These are phyloP conservation scores for Dovyalis caffra DNA, from an alignment of 345 rosid species.

Conservation along the genomic window DNA sequence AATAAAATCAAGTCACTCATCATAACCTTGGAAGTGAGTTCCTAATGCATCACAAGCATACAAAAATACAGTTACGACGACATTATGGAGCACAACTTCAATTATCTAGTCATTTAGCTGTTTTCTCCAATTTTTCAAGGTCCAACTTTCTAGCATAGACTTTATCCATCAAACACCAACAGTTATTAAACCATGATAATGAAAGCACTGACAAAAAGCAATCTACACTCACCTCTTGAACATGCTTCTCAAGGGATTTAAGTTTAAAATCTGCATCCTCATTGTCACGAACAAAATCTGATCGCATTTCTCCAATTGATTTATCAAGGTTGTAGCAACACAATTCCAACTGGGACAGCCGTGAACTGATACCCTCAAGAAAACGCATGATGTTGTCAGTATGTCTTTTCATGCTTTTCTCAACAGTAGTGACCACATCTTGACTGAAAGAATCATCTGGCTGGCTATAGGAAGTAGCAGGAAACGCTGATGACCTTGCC, in stretches of 20 bases:
- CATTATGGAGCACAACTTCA: neutral
- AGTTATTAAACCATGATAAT: neutral
- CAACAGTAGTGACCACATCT: constrained; percentile 61
- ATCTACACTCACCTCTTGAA: constrained; percentile 70
- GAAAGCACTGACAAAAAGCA: neutral
- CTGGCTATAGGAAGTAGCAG: constrained; percentile 63
- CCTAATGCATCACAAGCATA: neutral
- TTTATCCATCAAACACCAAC: neutral
- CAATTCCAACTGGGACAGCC: constrained; percentile 85
- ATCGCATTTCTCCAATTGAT: constrained; percentile 89
- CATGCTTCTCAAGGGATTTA: constrained; percentile 82
- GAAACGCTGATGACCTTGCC: constrained; percentile 57
- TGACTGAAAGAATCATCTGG: constrained; percentile 77
- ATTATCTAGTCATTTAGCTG: neutral
- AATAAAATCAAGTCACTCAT: neutral
- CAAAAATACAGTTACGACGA: neutral
- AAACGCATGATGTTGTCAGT: constrained; percentile 79
- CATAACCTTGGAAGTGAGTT: neutral
- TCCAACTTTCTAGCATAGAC: neutral
- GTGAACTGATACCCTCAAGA: constrained; percentile 95
- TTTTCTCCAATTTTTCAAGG: neutral
- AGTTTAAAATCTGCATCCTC: constrained; percentile 81
- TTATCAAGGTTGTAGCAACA: constrained; percentile 95
- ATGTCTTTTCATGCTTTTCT: constrained; percentile 76
- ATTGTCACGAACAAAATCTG: constrained; percentile 67